Evolutionary conservation across 2,329 filamentous ascomycete species (phyloP), one percentile per base, ranked within the genome.

Genomic region (Emergomyces orientalis): DNA sequence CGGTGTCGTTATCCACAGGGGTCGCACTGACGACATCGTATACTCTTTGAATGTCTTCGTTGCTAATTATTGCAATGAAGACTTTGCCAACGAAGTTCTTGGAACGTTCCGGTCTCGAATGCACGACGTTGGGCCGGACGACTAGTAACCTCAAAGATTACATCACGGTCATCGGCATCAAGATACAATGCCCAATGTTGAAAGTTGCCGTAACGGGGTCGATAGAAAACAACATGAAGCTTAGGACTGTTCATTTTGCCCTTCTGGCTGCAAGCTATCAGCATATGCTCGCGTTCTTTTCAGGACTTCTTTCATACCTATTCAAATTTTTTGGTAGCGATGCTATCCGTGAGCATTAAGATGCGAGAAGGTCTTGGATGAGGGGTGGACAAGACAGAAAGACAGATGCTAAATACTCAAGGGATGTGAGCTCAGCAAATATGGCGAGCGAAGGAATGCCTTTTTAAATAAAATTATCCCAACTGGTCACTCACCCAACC

Each of bases 121-220:
- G 13, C 7, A 64, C 60, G 4, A 61, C 58, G 22, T 65, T 62
- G 32, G 66, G 64, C 7, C 56, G 34, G 55, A 69, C 70, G 19
- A 45, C 69, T 68, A 45, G 64, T 65, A 32, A 69, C 68, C 56
- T 70, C 68, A 54, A 65, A 70, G 45, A 68, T 62, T n/a, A 63
- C 51, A 22, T 67, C 54, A 17, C 64, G 62, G 2, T 57, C 58
- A 19, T 62, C 52, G 17, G 62, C 60, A 30, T 70, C 64, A 4
- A 70, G 63, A 47, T 69, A 65, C 13, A 70, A 60, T 4, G 67
- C 63, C 67, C 65, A 69, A 58, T 70, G 67, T 27, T 66, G 63
- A 63, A 65, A 69, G 63, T 70, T 70, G 62, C 68, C 68, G 39
- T 67, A 66, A 30, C 65, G 63, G 17, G 65, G 68, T 27, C 61